Evolutionary conservation across 2,329 filamentous ascomycete species (phyloP).

Genomic region (Calonectria pauciramosa): DNA sequence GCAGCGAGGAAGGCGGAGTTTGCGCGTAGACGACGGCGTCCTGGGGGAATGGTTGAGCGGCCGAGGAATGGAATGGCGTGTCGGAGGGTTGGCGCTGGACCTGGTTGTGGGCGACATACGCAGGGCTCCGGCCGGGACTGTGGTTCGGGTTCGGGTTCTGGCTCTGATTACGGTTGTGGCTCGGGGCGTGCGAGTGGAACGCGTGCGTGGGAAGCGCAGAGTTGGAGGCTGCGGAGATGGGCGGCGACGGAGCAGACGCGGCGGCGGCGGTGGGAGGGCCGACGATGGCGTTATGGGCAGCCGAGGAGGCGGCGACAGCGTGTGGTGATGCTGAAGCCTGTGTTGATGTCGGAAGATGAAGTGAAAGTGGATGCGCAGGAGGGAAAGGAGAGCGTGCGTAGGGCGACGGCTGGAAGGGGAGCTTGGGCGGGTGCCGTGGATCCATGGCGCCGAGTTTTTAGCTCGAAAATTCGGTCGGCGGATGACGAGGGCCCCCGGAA

Average conservation of each 20-base stretch:
- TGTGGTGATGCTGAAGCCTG: slow-evolving; percentile 30
- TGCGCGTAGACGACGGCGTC: slow-evolving; percentile 55
- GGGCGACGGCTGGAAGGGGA: slow-evolving; percentile 49
- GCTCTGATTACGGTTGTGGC: slow-evolving; percentile 42
- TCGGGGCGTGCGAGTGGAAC: slow-evolving; percentile 35
- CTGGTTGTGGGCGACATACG: slow-evolving; percentile 49
- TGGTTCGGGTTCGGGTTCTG: slow-evolving; percentile 33
- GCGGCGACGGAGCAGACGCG: slow-evolving; percentile 18
- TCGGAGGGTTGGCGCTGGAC: slow-evolving; percentile 57
- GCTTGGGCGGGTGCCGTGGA: slow-evolving; percentile 50
- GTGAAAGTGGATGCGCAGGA: slow-evolving; percentile 35
- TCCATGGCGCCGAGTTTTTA: slow-evolving; percentile 52
- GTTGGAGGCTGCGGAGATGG: slow-evolving; percentile 27
- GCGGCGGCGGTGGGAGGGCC: slow-evolving; percentile 29
- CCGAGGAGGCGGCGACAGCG: slow-evolving; percentile 22
- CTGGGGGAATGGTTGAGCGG: slow-evolving; percentile 48
- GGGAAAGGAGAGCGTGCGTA: slow-evolving; percentile 50
- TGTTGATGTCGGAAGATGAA: slow-evolving; percentile 31
- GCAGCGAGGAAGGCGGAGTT: slow-evolving; percentile 61
- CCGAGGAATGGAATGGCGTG: slow-evolving; percentile 56
- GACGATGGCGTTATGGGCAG: slow-evolving; percentile 25
- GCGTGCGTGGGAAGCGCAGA: slow-evolving; percentile 37
- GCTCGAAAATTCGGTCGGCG: slow-evolving; percentile 49
- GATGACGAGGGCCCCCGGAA: slow-evolving; percentile 45
- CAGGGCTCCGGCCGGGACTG: slow-evolving; percentile 44